These are phyloP conservation scores for Pichia eremophila DNA, from an alignment of 805 yeast genomes.

Conservation along the genomic window DNA sequence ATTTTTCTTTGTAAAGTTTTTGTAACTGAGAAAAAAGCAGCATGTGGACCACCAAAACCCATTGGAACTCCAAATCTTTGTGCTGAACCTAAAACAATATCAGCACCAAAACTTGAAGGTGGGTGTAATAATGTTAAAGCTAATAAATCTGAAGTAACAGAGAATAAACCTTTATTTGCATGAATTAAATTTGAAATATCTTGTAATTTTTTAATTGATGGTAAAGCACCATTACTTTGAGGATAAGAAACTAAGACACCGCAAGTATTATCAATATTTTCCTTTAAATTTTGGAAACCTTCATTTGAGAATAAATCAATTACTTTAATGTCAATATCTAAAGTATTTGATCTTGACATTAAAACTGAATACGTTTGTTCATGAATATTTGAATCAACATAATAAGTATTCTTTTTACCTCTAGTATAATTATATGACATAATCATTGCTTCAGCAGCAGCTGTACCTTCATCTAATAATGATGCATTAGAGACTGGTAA, in stretches of 20 bases:
- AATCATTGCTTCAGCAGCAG: slow-evolving; percentile 96
- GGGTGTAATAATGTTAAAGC: slow-evolving; percentile 81
- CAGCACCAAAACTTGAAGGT: slow-evolving; percentile 83
- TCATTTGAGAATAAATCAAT: slow-evolving; percentile 41
- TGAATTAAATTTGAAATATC: slow-evolving; percentile 60
- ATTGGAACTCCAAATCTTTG: slow-evolving; percentile 97
- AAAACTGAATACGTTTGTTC: slow-evolving; percentile 82
- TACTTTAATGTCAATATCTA: slow-evolving; percentile 55
- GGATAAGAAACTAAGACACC: slow-evolving; percentile 92
- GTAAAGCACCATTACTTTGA: slow-evolving; percentile 67
- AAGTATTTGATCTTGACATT: slow-evolving; percentile 66
- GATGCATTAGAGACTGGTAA: slow-evolving; percentile 94
- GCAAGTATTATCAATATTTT: slow-evolving; percentile 36
- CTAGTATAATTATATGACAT: slow-evolving; percentile 59
- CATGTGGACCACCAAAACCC: slow-evolving; percentile 99
- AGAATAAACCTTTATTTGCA: slow-evolving; percentile 59
- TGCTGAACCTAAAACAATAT: slow-evolving; percentile 83
- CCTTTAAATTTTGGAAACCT: slow-evolving; percentile 28
- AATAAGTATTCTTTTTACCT: slow-evolving; percentile 59
- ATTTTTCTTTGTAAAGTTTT: slow-evolving; percentile 77
- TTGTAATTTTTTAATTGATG: slow-evolving; percentile 37
- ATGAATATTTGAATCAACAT: slow-evolving; percentile 69
- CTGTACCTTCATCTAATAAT: slow-evolving; percentile 90
- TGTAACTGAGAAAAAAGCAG: slow-evolving; percentile 91
- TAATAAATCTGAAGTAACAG: slow-evolving; percentile 86